Conservation (phyloP, 306 rosid species). For the Begonia loranthoides region DNA sequence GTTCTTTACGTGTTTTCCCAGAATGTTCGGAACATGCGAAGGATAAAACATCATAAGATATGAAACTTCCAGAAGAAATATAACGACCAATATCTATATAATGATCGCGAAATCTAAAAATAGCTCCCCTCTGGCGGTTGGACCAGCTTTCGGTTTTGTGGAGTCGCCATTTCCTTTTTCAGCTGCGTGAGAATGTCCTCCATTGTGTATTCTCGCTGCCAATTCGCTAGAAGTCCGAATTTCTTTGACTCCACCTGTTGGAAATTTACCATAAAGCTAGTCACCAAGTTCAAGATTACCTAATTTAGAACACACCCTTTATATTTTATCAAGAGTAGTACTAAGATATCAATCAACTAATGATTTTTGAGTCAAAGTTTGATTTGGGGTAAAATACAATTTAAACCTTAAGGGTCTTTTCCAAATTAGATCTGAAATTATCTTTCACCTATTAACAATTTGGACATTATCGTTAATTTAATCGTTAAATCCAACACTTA, state of each 20-base stretch:
- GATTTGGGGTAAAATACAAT: too few relatives aligned
- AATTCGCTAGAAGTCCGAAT: conserved; percentile 83
- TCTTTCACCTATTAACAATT: too few relatives aligned
- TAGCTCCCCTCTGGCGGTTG: conserved; percentile 99
- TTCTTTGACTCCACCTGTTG: conserved; percentile 89
- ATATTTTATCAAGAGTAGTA: neutral
- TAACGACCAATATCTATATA: conserved; percentile 17
- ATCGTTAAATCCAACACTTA: too few relatives aligned
- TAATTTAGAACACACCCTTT: too few relatives aligned
- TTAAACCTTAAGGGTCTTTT: too few relatives aligned
- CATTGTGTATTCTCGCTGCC: conserved; percentile 99
- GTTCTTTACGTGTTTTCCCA: conserved; percentile 7
- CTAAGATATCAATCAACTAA: neutral
- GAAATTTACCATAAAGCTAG: conserved; percentile 7
- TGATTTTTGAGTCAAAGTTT: neutral
- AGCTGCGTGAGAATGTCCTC: conserved; percentile 97
- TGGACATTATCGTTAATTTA: too few relatives aligned
- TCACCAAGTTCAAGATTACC: too few relatives aligned
- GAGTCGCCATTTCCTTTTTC: conserved; percentile 97
- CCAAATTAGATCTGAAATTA: neutral
- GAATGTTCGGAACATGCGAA: conserved; percentile 16
- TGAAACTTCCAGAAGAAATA: conserved; percentile 36
- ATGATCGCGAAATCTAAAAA: conserved; percentile 45
- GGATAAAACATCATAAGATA: conserved; percentile 8
- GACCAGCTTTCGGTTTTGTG: conserved; percentile 95